These are phyloP conservation scores for Fusarium staphyleae DNA, from an alignment of 2,329 filamentous ascomycete species.

Conservation along the genomic window DNA sequence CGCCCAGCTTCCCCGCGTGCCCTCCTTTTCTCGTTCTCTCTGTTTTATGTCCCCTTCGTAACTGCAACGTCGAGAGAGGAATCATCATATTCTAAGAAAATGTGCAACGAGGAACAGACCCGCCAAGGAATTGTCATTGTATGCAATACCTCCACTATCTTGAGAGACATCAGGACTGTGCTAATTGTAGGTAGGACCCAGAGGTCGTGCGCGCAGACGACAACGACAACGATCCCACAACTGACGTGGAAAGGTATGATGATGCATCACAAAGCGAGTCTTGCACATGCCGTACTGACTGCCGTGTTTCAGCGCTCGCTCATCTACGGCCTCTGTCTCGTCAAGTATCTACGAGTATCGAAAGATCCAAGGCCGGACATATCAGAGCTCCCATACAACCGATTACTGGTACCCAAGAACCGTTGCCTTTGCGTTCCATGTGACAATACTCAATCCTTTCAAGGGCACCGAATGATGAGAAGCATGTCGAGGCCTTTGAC, in stretches of 20 bases:
- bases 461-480: conserved; percentile 28
- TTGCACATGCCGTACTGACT: too few relatives aligned
- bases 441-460: background rate
- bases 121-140: conserved; percentile 8
- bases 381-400: conserved; percentile 21
- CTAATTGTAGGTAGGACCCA: conserved; percentile 1
- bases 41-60: too few relatives aligned
- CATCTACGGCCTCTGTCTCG: conserved; percentile 18
- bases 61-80: too few relatives aligned
- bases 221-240: background rate
- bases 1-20: too few relatives aligned
- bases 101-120: conserved; percentile 8
- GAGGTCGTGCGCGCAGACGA: background rate
- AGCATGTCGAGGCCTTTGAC: conserved; percentile 27
- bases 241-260: conserved; percentile 14
- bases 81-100: too few relatives aligned
- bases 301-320: background rate
- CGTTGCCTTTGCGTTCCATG: too few relatives aligned
- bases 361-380: conserved; percentile 23
- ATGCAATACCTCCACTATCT: background rate
- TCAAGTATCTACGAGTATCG: conserved; percentile 24
- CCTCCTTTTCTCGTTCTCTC: too few relatives aligned
- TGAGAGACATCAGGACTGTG: background rate
- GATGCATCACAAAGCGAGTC: too few relatives aligned
- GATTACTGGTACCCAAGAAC: conserved; percentile 32